Evolutionary conservation across 345 rosid genomes (phyloP), one percentile per base, ranked within the genome.

Genomic region (Aquilaria malaccensis): DNA sequence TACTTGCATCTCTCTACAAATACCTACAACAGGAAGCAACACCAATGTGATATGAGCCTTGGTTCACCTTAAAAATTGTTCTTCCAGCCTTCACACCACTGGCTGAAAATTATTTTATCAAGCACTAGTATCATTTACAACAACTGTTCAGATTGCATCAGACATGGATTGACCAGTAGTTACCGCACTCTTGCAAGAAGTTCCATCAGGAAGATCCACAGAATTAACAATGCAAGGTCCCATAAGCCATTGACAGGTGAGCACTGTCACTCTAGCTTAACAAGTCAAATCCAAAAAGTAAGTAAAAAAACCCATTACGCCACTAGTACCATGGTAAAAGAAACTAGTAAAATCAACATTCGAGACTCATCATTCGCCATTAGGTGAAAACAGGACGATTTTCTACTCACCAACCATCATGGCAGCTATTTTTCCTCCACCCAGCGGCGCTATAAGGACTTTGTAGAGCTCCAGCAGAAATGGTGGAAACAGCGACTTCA

Each of bases 191-290:
- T 76, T 70, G 72, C 83, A 81, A 13, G 89, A 79, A 52, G 83
- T 79, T 65, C 97, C 97, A 69, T 81, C 84, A 7, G 85, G 83
- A 72, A 89, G 89, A 59, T 89, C 91, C n/a, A 93, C 74, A 45
- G 85, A 68, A 59, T 85, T 87, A 60, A 89, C 89, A 11, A 62
- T 71, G 80, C 85, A 80, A 43, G 65, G 65, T 30, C 98, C 98
- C 96, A 89, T 89, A 1, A 93, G 91, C 98, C 98, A 93, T 67
- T 85, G 96, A 75, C 98, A 93, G 43, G 96, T 93, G 70, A 89
- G 37, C 22, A 72, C 85, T 33, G 96, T 89, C 69, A 83, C 96
- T 72, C 97, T 87, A 30, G 98, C 97, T 93, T 70, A 69, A 63
- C 30, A 52, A 52, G 2, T 37, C 43, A 37, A 37, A 37, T 37